Conservation (phyloP, 306 rosid genomes). For the Cucumis sativus region DNA sequence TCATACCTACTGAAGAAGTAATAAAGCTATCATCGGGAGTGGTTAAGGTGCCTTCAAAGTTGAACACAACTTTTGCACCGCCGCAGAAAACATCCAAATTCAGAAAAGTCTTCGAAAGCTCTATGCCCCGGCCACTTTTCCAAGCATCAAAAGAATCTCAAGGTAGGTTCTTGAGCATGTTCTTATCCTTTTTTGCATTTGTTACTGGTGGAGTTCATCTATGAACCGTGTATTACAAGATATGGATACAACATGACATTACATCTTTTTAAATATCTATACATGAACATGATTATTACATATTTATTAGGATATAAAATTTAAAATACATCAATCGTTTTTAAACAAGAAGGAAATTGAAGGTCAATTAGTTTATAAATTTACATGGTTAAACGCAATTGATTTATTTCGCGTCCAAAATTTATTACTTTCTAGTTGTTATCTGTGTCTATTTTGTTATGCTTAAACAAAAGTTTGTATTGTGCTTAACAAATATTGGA, state of each 20-base stretch:
- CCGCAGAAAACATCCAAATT: background rate
- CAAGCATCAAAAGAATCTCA: constrained; percentile 8
- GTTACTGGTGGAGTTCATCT: background rate
- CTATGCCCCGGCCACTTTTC: constrained; percentile 15
- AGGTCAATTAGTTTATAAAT: background rate
- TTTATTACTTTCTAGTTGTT: background rate
- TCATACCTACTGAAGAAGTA: constrained; percentile 43
- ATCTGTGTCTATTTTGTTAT: background rate
- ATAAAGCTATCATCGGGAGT: constrained; percentile 29
- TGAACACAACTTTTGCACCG: background rate
- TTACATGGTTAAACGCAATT: background rate
- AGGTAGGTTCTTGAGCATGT: constrained; percentile 34
- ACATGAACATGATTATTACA: background rate
- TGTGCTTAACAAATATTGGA: too few relatives aligned
- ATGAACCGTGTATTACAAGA: background rate
- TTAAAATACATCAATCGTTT: too few relatives aligned
- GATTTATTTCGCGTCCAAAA: background rate
- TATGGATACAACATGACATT: background rate
- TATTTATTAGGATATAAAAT: too few relatives aligned
- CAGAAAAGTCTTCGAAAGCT: constrained; percentile 2
- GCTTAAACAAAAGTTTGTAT: background rate
- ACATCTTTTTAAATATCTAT: background rate
- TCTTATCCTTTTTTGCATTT: background rate
- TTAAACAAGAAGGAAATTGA: background rate
- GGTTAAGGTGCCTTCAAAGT: constrained; percentile 13